Conservation (phyloP, 495 filamentous ascomycete genomes). For the Neurospora cerealis region DNA sequence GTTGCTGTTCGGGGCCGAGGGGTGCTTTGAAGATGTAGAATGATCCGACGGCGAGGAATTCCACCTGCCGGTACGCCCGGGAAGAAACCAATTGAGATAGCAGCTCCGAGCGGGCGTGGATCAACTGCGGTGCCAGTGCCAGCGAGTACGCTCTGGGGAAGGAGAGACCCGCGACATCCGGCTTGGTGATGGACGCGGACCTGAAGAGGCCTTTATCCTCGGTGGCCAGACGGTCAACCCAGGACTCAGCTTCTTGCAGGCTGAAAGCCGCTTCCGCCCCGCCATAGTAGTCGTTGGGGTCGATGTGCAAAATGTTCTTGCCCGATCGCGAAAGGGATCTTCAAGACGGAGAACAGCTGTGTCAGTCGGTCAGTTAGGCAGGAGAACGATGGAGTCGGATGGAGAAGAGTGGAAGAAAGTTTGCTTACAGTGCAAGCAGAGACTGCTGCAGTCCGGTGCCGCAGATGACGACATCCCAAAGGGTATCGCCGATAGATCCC, state of each 20-base stretch:
- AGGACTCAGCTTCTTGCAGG: conserved; percentile 69
- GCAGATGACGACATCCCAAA: conserved; percentile 85
- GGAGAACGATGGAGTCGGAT: conserved; percentile 1
- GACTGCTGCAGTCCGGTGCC: conserved; percentile 88
- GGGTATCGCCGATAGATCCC: conserved; percentile 69
- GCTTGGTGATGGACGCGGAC: conserved; percentile 15
- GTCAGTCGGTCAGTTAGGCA: conserved; percentile 51
- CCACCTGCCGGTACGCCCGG: conserved; percentile 75
- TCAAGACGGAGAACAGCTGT: conserved; percentile 39
- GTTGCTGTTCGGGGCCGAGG: conserved; percentile 10
- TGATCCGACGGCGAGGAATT: conserved; percentile 88
- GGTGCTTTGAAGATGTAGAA: conserved; percentile 66
- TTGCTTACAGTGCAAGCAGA: conserved; percentile 80
- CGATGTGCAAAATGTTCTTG: conserved; percentile 86
- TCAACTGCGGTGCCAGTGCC: conserved; percentile 73
- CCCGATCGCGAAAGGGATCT: conserved; percentile 87
- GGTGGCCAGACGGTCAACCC: conserved; percentile 37
- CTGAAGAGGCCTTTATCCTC: conserved; percentile 9
- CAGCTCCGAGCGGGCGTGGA: conserved; percentile 73
- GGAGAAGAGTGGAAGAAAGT: neutral
- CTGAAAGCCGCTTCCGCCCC: conserved; percentile 78
- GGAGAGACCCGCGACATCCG: conserved; percentile 34
- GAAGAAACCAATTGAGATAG: conserved; percentile 75
- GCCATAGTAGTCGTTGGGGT: conserved; percentile 82
- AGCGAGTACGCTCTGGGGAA: conserved; percentile 74